Evolutionary conservation across 192 early-diverging fungal genomes (phyloP).

Genomic region (Dispira simplex): DNA sequence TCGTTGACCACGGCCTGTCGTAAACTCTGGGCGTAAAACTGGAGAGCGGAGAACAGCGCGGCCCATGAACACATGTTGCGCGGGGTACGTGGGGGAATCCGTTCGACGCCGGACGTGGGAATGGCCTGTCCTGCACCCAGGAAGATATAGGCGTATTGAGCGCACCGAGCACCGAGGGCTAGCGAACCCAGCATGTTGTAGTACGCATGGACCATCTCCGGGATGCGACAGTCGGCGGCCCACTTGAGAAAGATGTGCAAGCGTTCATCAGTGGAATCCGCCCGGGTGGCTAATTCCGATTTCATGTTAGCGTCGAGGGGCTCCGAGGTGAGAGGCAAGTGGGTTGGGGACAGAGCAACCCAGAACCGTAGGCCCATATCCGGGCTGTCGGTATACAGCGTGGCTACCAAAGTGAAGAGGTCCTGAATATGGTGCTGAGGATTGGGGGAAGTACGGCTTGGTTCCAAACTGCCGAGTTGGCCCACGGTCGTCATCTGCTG

Average conservation of each 20-base stretch:
- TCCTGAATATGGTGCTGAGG: conserved; percentile 44
- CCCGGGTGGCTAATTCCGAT: conserved; percentile 5
- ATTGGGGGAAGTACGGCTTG: conserved; percentile 15
- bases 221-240: conserved; percentile 39
- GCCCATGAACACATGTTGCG: conserved; percentile 20
- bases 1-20: conserved; percentile 23
- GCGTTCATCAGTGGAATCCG: conserved; percentile 27
- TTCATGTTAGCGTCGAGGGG: not conserved
- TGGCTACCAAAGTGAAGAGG: conserved; percentile 53
- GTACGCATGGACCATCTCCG: conserved; percentile 47
- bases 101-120: too few species aligned
- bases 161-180: conserved; percentile 56
- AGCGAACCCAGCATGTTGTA: conserved; percentile 72
- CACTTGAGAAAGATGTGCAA: conserved; percentile 46
- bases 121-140: conserved; percentile 20
- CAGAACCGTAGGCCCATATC: conserved; percentile 64
- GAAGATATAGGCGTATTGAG: conserved; percentile 38
- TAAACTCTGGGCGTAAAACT: conserved; percentile 40
- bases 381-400: conserved; percentile 56
- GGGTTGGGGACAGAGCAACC: conserved; percentile 17
- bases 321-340: not conserved
- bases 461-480: conserved; percentile 10
- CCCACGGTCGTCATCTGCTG: conserved; percentile 19
- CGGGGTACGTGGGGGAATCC: not conserved
- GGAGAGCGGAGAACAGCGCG: conserved; percentile 46